phyloP scores from a whole-genome alignment of 2,329 filamentous ascomycete genomes.

The Fonsecaea erecta region DNA sequence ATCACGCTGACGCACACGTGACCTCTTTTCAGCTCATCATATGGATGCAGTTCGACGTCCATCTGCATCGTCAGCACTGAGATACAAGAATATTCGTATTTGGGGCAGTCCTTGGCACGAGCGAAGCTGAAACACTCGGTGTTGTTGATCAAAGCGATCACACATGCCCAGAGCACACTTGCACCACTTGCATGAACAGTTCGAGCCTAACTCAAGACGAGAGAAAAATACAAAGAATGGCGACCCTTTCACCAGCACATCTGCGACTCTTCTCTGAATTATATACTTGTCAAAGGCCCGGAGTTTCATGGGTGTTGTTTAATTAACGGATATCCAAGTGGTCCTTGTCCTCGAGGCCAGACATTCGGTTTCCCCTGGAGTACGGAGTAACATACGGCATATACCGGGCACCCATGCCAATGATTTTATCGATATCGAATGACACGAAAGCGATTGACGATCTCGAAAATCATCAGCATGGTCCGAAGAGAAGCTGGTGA shows the following conservation, averaged over 20 bases:
- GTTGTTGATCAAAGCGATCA: not conserved
- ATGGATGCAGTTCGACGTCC: not conserved
- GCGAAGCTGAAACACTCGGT: not conserved
- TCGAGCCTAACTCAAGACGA: not conserved
- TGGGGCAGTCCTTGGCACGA: not conserved
- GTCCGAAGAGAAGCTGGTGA: not conserved
- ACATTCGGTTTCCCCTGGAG: not conserved
- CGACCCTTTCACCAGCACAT: not conserved
- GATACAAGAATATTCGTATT: not conserved
- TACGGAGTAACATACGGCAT: not conserved
- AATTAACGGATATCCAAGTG: conserved; percentile 14
- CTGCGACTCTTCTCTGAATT: not conserved
- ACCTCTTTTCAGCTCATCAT: not conserved
- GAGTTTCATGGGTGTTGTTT: not conserved
- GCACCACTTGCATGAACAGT: not conserved
- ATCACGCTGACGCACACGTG: not conserved
- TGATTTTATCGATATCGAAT: conserved; percentile 4
- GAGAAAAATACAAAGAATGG: not conserved
- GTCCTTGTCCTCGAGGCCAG: not conserved
- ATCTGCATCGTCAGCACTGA: not conserved
- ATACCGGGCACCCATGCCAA: conserved; percentile 10
- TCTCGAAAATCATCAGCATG: conserved; percentile 2
- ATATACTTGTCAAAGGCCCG: not conserved
- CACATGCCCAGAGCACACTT: not conserved
- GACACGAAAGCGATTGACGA: not conserved